Conservation (phyloP, 78 protist species). For the Dictyostelium discoideum region DNA sequence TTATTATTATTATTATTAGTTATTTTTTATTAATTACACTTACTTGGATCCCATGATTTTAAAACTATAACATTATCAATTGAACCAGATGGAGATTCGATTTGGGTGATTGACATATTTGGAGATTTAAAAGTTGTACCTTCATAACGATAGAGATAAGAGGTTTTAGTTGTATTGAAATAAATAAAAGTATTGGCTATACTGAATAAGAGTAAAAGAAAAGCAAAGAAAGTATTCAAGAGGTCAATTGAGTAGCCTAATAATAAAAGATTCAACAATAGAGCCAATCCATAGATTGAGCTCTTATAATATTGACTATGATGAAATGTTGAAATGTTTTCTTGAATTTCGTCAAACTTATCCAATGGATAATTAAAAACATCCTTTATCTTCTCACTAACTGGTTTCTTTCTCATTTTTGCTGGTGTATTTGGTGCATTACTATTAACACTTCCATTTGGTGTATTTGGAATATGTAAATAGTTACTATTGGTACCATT, state of each 20-base stretch:
- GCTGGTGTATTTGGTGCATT: constrained; percentile 19
- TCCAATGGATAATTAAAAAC: constrained; percentile 16
- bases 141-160: constrained; percentile 39
- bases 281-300: not conserved
- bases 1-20: not conserved
- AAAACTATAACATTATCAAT: constrained; percentile 50
- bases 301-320: constrained; percentile 2
- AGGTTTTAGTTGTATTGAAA: constrained; percentile 1
- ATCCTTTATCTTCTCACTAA: constrained; percentile 5
- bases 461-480: not conserved
- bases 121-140: constrained; percentile 33
- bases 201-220: not conserved
- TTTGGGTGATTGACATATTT: constrained; percentile 39
- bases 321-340: not conserved
- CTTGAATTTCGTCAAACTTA: constrained; percentile 40
- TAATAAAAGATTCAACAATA: constrained; percentile 12
- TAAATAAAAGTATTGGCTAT: not conserved
- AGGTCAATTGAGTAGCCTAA: constrained; percentile 40
- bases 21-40: not conserved
- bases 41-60: constrained; percentile 56
- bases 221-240: constrained; percentile 10
- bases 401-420: not conserved
- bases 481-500: not conserved
- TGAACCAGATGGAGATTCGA: constrained; percentile 59
- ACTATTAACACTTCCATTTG: not conserved